Base-by-base conservation (phyloP, 805 yeast genomes). In the Metschnikowia dekortorum region DNA sequence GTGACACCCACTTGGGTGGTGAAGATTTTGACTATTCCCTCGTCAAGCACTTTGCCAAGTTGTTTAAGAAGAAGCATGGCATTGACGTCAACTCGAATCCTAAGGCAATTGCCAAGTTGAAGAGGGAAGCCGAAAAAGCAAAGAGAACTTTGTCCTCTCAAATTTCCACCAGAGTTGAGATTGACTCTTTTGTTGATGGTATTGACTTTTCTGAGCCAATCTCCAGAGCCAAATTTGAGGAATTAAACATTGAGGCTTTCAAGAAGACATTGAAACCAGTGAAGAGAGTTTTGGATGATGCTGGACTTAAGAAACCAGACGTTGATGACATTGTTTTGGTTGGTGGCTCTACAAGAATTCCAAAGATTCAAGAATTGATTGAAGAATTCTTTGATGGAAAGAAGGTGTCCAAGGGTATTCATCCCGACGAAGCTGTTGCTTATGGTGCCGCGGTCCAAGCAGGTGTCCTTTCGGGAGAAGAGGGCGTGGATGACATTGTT, bases 361-460 rank as follows among this genome's bases (percentile, higher is more conserved):
- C 61, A 31, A 58, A 58, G 58, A 54, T 58, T 18, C 61, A 58
- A 47, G 53, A 55, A 28, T 54, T 58, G 58, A 56, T 58, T 26
- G 61, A 58, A 48, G 50, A 48, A 44, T 58, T 49, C 47, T 58
- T 58, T 38, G 59, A 58, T 46, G 60, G 60, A 8, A 58, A 58
- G 54, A 58, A 58, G 60, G 59, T 56, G 13, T 58, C 61, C 13
- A 58, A 58, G 60, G 60, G 61, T 53, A 58, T 58, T 42, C 53
- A 74, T 65, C 78, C 78, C 29, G 78, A 74, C 58, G 78, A 74
- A 63, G 78, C 78, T 57, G 78, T 74, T 55, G 78, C 78, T 32
- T 74, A 73, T 58, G 78, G 78, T 67, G 98, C 98, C 67, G 97
- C 98, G 67, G 97, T 91, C 14, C 61, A 58, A 46, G 61, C 60